Percentiles rank a stretch among this genome's conserved stretches.
phyloP scores from a whole-genome alignment of 2,329 filamentous ascomycete species.

The Xylariaceae sp. region DNA sequence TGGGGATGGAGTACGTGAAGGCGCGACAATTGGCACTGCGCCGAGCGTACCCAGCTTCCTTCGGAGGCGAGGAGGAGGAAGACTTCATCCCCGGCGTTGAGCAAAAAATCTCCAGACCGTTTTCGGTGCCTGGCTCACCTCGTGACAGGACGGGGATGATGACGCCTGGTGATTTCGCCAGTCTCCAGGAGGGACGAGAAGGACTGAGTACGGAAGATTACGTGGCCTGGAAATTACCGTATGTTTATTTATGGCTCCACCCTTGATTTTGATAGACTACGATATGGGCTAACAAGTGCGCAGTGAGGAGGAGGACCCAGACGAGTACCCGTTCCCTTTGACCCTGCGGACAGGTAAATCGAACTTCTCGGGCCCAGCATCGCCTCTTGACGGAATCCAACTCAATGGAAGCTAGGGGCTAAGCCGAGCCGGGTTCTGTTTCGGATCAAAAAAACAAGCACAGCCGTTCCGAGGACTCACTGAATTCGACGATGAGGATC shows the following conservation, averaged over 20 bases:
- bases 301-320: constrained; percentile 90
- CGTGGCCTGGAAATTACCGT: constrained; percentile 97
- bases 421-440: neutral
- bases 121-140: constrained; percentile 91
- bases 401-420: constrained; percentile 37
- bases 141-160: constrained; percentile 93
- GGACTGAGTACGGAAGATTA: constrained; percentile 95
- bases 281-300: constrained; percentile 27
- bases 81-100: constrained; percentile 91
- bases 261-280: neutral
- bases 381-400: constrained; percentile 39
- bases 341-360: constrained; percentile 52
- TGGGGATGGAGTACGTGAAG: constrained; percentile 99
- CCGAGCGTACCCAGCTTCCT: constrained; percentile 86
- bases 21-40: constrained; percentile 87
- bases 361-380: constrained; percentile 32
- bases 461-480: neutral
- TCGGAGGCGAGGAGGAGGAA: constrained; percentile 73
- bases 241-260: constrained; percentile 46
- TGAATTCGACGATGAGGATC: no score
- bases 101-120: constrained; percentile 89
- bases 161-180: constrained; percentile 97
- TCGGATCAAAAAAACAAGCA: neutral
- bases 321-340: constrained; percentile 60
- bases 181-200: constrained; percentile 88